phyloP scores from a whole-genome alignment of 2,329 filamentous ascomycete species.

The Ceratocystis cubensis region DNA sequence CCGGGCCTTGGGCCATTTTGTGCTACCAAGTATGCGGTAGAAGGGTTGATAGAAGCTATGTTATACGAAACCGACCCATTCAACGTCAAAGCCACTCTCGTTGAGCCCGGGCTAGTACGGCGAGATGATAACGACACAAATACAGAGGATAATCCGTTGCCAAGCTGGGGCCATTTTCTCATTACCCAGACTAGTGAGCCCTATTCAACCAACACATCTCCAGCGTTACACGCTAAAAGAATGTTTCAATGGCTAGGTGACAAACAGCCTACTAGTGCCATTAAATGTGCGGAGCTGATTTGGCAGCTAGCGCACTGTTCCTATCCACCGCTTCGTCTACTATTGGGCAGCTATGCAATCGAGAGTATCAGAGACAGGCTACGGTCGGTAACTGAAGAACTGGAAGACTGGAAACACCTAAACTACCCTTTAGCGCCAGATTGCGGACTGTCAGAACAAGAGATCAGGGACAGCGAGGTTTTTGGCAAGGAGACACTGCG shows the following conservation, averaged over 20 bases:
- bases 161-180: slow-evolving; percentile 82
- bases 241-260: slow-evolving; percentile 94
- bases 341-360: slow-evolving; percentile 89
- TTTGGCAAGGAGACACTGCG: slow-evolving; percentile 1
- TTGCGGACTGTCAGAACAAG: slow-evolving; percentile 18
- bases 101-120: slow-evolving; percentile 79
- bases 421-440: slow-evolving; percentile 37
- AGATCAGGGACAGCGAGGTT: slow-evolving; percentile 15
- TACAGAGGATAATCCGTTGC: slow-evolving; percentile 43
- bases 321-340: slow-evolving; percentile 74
- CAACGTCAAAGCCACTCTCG: slow-evolving; percentile 85
- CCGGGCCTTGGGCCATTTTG: slow-evolving; percentile 89
- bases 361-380: slow-evolving; percentile 88
- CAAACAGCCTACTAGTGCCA: slow-evolving; percentile 79
- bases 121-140: slow-evolving; percentile 59
- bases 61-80: slow-evolving; percentile 86
- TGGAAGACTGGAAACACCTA: slow-evolving; percentile 84
- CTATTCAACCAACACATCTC: slow-evolving; percentile 65
- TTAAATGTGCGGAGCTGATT: slow-evolving; percentile 84
- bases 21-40: slow-evolving; percentile 92
- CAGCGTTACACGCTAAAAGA: slow-evolving; percentile 74
- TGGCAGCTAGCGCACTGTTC: slow-evolving; percentile 92
- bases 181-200: slow-evolving; percentile 75
- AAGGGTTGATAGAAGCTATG: slow-evolving; percentile 92
- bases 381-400: slow-evolving; percentile 83